Base-by-base conservation (phyloP, 1,284 basidiomycete genomes). In the Xerocomus cyaneibrunnescens region DNA sequence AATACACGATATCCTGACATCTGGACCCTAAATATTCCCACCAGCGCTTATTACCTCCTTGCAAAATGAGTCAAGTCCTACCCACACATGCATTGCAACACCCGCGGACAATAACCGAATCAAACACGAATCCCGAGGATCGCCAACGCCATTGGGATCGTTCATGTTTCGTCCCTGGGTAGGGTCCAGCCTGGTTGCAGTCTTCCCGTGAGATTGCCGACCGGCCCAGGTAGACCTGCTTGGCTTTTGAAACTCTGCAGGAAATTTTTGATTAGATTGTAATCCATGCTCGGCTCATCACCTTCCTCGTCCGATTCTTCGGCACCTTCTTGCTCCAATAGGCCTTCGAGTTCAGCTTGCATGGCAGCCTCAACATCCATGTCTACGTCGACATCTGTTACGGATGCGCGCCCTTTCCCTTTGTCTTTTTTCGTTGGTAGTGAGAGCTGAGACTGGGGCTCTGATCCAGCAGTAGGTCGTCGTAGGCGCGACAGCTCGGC, bases 241-340 rank as follows among this genome's bases (percentile, higher is more conserved):
- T 98, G 95, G 54, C 85, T 87, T 67, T 90, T 92, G 76, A 92
- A 96, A 67, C 93, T 96, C 74, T 96, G 91, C 65, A 98, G 72
- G 71, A 98, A 93, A 70, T 96, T 94, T 70, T 91, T 94, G 75
- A 98, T 95, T 62, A 98, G 73, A 59, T 85, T 85, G 69, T 94
- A 95, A 68, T 98, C 91, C 61, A 83, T 76, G 32, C 73, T 74
- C 42, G 80, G 77, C 12, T 64, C 72, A 1, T 74, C 78, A 13
- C 71, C 75, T 8, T 78, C 80, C 34, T 79, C 79, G 7, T 76
- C 80, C 13, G 78, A 78, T 13, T 79, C 80, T 16, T 75, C 76
- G 4, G 41, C 55, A 14, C 77, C 78, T n/a, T 67, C 75, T 34
- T 70, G 71, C 54, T 85, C 81, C 31, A 96, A 72, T 0, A 85